Conservation (phyloP, 2,329 filamentous ascomycete genomes). For the Macroventuria anomochaeta region DNA sequence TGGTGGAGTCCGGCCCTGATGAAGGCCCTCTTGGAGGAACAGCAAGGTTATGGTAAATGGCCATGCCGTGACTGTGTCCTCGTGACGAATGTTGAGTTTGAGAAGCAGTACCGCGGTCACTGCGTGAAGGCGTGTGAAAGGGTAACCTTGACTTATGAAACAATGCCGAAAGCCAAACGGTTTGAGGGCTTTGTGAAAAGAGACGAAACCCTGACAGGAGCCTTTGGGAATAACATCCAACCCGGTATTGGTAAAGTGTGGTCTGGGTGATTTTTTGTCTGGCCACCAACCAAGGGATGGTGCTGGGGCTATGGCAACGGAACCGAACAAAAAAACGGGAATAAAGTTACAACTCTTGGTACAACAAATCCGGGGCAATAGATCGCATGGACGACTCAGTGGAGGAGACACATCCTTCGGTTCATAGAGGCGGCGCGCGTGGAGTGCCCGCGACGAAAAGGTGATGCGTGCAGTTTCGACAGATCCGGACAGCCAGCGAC, state of each 20-base stretch:
- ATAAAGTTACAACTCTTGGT: slow-evolving; percentile 14
- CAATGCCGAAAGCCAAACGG: slow-evolving; percentile 22
- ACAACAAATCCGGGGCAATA: slow-evolving; percentile 6
- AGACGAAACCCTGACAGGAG: slow-evolving; percentile 19
- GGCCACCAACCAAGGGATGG: slow-evolving; percentile 12
- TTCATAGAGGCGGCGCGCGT: slow-evolving; percentile 21
- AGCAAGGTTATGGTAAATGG: slow-evolving; percentile 14
- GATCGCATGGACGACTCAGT: slow-evolving; percentile 21
- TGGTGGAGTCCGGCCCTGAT: not conserved
- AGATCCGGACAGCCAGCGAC: slow-evolving; percentile 22
- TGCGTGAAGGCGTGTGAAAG: slow-evolving; percentile 14
- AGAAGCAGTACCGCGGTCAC: slow-evolving; percentile 20
- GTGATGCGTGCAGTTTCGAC: slow-evolving; percentile 22
- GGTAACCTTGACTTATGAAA: slow-evolving; percentile 21
- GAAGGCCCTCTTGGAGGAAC: slow-evolving; percentile 11
- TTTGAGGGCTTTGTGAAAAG: slow-evolving; percentile 10
- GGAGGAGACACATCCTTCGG: slow-evolving; percentile 21
- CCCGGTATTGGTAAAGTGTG: not conserved
- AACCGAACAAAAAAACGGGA: slow-evolving; percentile 6
- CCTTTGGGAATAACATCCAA: slow-evolving; percentile 2
- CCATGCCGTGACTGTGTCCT: slow-evolving; percentile 20
- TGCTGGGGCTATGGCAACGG: slow-evolving; percentile 6
- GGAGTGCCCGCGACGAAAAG: slow-evolving; percentile 23
- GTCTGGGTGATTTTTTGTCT: slow-evolving; percentile 1
- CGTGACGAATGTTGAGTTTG: slow-evolving; percentile 17